Percentiles rank a stretch among this genome's conserved stretches.
Evolutionary conservation across 2,329 filamentous ascomycete species (phyloP).

Genomic region (Ophiostoma himal-ulmi): DNA sequence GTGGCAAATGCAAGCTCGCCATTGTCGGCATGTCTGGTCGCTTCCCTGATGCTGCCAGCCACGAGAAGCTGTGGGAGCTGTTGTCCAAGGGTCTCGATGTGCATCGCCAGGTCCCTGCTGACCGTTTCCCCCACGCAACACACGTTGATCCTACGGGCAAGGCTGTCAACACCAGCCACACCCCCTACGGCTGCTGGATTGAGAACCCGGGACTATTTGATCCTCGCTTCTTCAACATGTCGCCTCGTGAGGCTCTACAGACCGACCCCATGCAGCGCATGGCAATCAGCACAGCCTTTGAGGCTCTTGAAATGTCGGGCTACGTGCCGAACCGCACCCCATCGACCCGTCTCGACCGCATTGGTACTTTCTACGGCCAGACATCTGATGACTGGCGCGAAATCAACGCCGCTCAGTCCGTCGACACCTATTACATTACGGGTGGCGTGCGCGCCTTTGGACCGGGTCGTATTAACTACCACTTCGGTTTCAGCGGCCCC

Average conservation of each 20-base stretch:
- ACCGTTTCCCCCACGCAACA: conserved; percentile 67
- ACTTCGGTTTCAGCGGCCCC: conserved; percentile 69
- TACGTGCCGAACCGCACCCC: conserved; percentile 69
- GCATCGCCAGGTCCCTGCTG: conserved; percentile 59
- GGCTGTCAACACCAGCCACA: conserved; percentile 68
- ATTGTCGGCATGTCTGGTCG: conserved; percentile 79
- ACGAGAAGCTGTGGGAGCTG: conserved; percentile 69
- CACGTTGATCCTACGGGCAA: conserved; percentile 69
- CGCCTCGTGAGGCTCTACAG: conserved; percentile 67
- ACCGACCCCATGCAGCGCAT: conserved; percentile 78
- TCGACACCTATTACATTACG: conserved; percentile 52
- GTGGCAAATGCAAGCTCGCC: conserved; percentile 62
- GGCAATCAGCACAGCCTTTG: conserved; percentile 69
- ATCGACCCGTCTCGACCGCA: conserved; percentile 56
- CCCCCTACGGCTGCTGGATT: conserved; percentile 68
- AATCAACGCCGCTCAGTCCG: conserved; percentile 64
- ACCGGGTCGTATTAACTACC: conserved; percentile 63
- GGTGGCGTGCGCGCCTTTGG: conserved; percentile 40
- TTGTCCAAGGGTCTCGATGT: conserved; percentile 70
- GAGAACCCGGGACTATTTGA: conserved; percentile 73
- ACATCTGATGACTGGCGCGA: conserved; percentile 74
- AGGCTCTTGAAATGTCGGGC: conserved; percentile 75
- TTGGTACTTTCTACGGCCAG: conserved; percentile 70
- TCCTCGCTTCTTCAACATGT: conserved; percentile 81
- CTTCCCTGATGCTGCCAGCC: conserved; percentile 66